These are phyloP conservation scores for Sindora glabra DNA, from an alignment of 306 rosid species.

Conservation along the genomic window DNA sequence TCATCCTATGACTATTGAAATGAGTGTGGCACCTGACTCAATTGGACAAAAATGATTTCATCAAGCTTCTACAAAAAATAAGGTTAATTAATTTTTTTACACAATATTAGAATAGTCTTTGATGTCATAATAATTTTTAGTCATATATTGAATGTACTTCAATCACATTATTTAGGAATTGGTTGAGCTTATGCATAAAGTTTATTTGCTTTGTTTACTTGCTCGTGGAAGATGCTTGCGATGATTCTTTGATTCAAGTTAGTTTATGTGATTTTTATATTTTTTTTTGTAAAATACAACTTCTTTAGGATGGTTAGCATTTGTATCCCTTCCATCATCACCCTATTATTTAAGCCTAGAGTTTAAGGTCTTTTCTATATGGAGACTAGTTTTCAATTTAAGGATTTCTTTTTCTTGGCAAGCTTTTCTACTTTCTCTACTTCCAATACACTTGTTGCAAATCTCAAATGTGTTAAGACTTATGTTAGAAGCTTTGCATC, in stretches of 20 bases:
- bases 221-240: constrained; percentile 94
- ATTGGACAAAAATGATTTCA: constrained; percentile 38
- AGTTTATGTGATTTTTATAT: constrained; percentile 1
- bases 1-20: constrained; percentile 56
- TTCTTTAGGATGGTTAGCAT: background rate
- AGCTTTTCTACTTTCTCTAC: constrained; percentile 86
- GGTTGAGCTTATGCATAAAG: constrained; percentile 83
- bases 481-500: constrained; percentile 46
- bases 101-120: constrained; percentile 9
- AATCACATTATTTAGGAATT: constrained; percentile 39
- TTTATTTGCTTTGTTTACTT: constrained; percentile 86
- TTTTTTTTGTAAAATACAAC: background rate
- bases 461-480: constrained; percentile 43
- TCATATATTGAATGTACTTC: background rate
- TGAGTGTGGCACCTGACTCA: constrained; percentile 50
- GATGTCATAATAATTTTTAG: constrained; percentile 16
- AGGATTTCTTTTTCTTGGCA: constrained; percentile 42
- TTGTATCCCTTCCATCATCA: background rate
- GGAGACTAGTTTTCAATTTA: constrained; percentile 9
- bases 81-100: constrained; percentile 38
- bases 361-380: background rate
- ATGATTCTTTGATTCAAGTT: constrained; percentile 83
- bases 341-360: background rate
- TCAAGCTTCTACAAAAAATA: constrained; percentile 71
- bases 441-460: constrained; percentile 57